phyloP scores from a whole-genome alignment of 2,329 filamentous ascomycete species.

The Aaosphaeria pasadenensis region DNA sequence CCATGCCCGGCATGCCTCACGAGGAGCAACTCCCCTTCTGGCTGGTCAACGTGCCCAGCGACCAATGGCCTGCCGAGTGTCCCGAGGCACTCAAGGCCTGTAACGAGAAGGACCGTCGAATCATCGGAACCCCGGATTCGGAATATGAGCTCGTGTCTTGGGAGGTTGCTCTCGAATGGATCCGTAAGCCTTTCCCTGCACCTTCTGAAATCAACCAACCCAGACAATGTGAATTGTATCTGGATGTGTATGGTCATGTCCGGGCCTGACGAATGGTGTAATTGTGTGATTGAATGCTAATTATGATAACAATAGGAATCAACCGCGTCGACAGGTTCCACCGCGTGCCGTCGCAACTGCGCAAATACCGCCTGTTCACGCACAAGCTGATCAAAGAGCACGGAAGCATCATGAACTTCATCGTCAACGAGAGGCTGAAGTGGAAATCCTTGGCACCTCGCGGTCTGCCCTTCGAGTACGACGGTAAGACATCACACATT shows the following conservation, averaged over 20 bases:
- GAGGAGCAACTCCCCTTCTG: slow-evolving; percentile 62
- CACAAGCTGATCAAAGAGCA: slow-evolving; percentile 62
- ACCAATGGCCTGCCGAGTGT: slow-evolving; percentile 63
- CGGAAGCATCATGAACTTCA: slow-evolving; percentile 75
- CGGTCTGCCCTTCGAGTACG: slow-evolving; percentile 43
- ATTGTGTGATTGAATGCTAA: no score
- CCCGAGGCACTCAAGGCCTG: slow-evolving; percentile 67
- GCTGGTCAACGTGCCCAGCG: slow-evolving; percentile 72
- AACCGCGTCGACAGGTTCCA: slow-evolving; percentile 77
- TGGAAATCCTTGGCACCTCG: slow-evolving; percentile 57
- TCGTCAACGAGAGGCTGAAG: slow-evolving; percentile 65
- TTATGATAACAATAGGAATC: slow-evolving; percentile 34
- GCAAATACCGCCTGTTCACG: slow-evolving; percentile 72
- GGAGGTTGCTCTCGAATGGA: slow-evolving; percentile 64
- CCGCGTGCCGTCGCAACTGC: slow-evolving; percentile 71
- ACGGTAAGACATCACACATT: slow-evolving; percentile 28
- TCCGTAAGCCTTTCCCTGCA: slow-evolving; percentile 16
- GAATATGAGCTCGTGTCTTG: slow-evolving; percentile 65
- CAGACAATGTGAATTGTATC: no score
- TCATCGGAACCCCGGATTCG: slow-evolving; percentile 68
- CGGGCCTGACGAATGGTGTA: no score
- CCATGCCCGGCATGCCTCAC: slow-evolving; percentile 25
- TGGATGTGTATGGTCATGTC: no score
- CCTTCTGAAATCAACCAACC: no score
- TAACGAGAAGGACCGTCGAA: slow-evolving; percentile 64